phyloP scores from a whole-genome alignment of 1,139 yeast species.

The Kodamaea anthophila region DNA sequence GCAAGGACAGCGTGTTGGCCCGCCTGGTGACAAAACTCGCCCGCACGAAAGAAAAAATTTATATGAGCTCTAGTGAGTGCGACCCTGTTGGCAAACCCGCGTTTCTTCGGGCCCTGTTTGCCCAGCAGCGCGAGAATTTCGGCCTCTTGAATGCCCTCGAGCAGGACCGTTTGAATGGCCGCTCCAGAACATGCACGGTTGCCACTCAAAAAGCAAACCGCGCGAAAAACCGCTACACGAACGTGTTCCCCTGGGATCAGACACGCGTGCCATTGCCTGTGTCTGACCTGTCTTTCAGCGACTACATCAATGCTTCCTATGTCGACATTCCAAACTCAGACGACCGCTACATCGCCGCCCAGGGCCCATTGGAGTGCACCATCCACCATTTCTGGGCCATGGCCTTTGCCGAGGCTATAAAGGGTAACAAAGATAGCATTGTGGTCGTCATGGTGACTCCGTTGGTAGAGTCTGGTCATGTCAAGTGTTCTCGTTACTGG shows the following conservation, averaged over 20 bases:
- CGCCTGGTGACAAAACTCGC: constrained; percentile 5
- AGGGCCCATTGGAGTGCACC: constrained; percentile 63
- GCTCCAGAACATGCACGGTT: constrained; percentile 4
- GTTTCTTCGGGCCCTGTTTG: constrained; percentile 9
- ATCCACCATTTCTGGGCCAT: constrained; percentile 79
- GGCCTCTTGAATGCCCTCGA: constrained; percentile 11
- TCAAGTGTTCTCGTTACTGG: constrained; percentile 80
- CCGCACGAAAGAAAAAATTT: constrained; percentile 3
- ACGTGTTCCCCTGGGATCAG: constrained; percentile 40
- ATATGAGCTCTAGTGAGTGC: no score
- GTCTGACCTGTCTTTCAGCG: constrained; percentile 14
- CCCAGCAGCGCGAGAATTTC: constrained; percentile 12
- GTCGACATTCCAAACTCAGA: constrained; percentile 13
- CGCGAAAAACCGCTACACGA: constrained; percentile 34
- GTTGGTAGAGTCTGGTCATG: constrained; percentile 49
- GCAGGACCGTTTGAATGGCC: constrained; percentile 6
- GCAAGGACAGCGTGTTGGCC: constrained; percentile 1
- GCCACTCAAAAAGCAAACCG: constrained; percentile 16
- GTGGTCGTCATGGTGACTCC: constrained; percentile 88
- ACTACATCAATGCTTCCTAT: constrained; percentile 41
- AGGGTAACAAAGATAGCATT: constrained; percentile 33
- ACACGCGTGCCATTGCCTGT: constrained; percentile 29
- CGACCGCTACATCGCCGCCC: constrained; percentile 33
- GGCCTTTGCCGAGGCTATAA: constrained; percentile 49
- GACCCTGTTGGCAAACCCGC: no score